These are phyloP conservation scores for Madurella mycetomatis DNA, from an alignment of 2,329 filamentous ascomycete genomes.

Conservation along the genomic window DNA sequence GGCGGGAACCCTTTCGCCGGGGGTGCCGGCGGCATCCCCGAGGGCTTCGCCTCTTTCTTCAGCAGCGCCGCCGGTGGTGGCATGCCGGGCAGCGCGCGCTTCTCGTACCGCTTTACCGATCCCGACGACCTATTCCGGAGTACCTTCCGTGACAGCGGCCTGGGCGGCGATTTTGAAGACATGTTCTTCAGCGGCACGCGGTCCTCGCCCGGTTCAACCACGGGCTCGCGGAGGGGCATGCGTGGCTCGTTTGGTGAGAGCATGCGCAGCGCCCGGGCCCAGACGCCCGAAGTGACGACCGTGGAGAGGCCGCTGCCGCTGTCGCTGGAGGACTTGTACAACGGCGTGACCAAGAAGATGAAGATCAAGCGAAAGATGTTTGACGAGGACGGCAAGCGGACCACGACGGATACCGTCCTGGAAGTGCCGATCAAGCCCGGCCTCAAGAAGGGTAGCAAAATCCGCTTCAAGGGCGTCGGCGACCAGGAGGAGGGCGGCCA, in stretches of 20 bases:
- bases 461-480: slow-evolving; percentile 96
- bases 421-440: slow-evolving; percentile 95
- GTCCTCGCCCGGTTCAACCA: slow-evolving; percentile 35
- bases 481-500: slow-evolving; percentile 95
- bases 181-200: slow-evolving; percentile 44
- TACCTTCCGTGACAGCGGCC: slow-evolving; percentile 37
- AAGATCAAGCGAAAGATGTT: slow-evolving; percentile 97
- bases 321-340: slow-evolving; percentile 82
- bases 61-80: slow-evolving; percentile 31
- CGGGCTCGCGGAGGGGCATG: slow-evolving; percentile 41
- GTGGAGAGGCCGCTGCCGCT: slow-evolving; percentile 80
- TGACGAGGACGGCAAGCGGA: slow-evolving; percentile 79
- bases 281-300: slow-evolving; percentile 81
- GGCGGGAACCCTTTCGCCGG: slow-evolving; percentile 59
- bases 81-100: slow-evolving; percentile 39
- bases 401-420: slow-evolving; percentile 80
- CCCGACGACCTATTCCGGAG: slow-evolving; percentile 79
- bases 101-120: slow-evolving; percentile 61
- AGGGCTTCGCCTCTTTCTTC: slow-evolving; percentile 24
- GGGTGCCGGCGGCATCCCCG: slow-evolving; percentile 47
- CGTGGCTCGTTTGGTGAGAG: slow-evolving; percentile 39
- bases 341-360: slow-evolving; percentile 89
- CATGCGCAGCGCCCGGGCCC: slow-evolving; percentile 37
- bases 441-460: slow-evolving; percentile 94
- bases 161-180: slow-evolving; percentile 46